phyloP scores from a whole-genome alignment of 2,329 filamentous ascomycete genomes.

The Immersiporthe knoxdaviesiana region DNA sequence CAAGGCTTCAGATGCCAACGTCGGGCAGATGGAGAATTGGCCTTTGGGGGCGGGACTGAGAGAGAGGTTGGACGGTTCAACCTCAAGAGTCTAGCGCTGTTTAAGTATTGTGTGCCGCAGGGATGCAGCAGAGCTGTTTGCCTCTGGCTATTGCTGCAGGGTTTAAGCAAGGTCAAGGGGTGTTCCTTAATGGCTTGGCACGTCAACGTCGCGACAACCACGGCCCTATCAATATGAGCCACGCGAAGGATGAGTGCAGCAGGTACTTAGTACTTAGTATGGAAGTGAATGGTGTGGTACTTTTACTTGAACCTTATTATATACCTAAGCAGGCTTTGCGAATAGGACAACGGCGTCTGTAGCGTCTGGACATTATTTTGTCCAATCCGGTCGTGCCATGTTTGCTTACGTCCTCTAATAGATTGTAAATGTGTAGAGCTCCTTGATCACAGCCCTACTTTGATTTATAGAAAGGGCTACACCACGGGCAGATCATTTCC shows the following conservation, averaged over 20 bases:
- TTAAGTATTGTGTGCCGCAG: not conserved
- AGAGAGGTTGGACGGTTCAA: not conserved
- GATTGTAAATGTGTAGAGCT: not conserved
- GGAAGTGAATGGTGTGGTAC: not conserved
- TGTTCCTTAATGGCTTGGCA: too few species aligned
- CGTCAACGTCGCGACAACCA: not conserved
- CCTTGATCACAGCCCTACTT: not conserved
- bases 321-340: too few species aligned
- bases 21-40: not conserved
- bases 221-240: not conserved
- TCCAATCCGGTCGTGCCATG: not conserved
- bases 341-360: too few species aligned
- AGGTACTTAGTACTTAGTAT: too few species aligned
- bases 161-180: too few species aligned
- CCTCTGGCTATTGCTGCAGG: too few species aligned
- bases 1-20: not conserved
- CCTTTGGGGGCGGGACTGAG: not conserved
- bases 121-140: not conserved
- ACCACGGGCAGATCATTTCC: not conserved
- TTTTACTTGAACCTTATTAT: not conserved
- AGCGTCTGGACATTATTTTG: too few species aligned
- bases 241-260: not conserved
- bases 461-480: not conserved
- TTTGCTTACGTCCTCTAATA: not conserved
- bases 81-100: not conserved